Percentiles rank a stretch among this genome's conserved stretches.
Evolutionary conservation across 441 rosid species (phyloP).

Genomic region (Adansonia madagascariensis): DNA sequence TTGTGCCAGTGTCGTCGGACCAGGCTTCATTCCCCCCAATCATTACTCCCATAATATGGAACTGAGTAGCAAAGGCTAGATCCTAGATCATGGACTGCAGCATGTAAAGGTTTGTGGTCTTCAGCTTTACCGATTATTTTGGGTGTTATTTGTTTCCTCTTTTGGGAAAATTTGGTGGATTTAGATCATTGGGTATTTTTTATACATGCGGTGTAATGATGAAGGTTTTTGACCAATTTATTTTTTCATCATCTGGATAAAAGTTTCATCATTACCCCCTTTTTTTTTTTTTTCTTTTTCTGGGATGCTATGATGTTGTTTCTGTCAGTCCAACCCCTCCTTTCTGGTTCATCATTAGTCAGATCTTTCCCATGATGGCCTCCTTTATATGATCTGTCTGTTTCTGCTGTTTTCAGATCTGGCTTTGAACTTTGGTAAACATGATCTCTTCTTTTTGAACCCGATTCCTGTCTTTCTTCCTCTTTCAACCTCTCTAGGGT

Average conservation of each 20-base stretch:
- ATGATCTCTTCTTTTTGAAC: neutral
- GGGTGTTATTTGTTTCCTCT: neutral
- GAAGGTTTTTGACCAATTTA: constrained; percentile 25
- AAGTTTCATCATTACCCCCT: constrained; percentile 58
- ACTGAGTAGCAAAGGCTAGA: neutral
- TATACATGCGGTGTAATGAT: constrained; percentile 65
- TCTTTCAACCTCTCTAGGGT: constrained; percentile 39
- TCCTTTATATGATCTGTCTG: constrained; percentile 54
- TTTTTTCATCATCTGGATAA: constrained; percentile 3
- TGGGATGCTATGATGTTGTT: constrained; percentile 44
- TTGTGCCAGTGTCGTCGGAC: constrained; percentile 73
- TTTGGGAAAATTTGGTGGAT: constrained; percentile 18
- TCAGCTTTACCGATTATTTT: neutral
- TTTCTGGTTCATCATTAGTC: constrained; percentile 36
- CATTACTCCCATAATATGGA: constrained; percentile 41
- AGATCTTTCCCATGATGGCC: constrained; percentile 47
- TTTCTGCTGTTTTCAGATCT: constrained; percentile 56
- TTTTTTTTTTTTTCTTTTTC: constrained; percentile 10
- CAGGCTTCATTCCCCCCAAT: constrained; percentile 99
- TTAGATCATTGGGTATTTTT: constrained; percentile 30
- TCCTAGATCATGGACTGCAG: constrained; percentile 14
- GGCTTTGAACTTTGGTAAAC: constrained; percentile 33
- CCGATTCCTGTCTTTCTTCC: constrained; percentile 15
- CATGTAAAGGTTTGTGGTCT: constrained; percentile 41
- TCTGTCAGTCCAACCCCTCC: constrained; percentile 39